Evolutionary conservation across 768 basidiomycete genomes (phyloP), one percentile per base, ranked within the genome.

Genomic region (Hericium coralloides): DNA sequence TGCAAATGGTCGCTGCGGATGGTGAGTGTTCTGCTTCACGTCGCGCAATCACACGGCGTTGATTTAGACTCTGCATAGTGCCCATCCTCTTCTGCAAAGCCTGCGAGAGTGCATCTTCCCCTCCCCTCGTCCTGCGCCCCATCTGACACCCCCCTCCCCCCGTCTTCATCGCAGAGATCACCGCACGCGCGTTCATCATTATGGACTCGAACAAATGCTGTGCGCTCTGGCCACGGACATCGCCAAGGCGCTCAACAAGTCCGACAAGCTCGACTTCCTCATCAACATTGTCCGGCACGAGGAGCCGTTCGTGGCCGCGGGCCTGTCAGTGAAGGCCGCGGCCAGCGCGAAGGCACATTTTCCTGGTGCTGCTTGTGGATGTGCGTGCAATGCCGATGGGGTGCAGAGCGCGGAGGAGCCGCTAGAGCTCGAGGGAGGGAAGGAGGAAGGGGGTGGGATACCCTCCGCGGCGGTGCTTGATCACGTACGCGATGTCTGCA

Each of bases 141-240:
- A n/a, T n/a, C n/a, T n/a, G n/a, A 9, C 31, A 26, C 26, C 37
- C 10, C 18, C 53, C 14, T 38, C 20, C n/a, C 48, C 12, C 65
- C 97, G 95, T 98, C 60, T 98, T 99, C 72, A 99, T 99, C 56
- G 81, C 93, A 49, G 95, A 99, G 73, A 90, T 99, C 60, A 98
- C 95, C 1, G 89, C 92, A 1, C 84, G 95, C 25, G 94, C 95
- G 2, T 98, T 92, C 79, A 88, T 95, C 59, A 84, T 98, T 54
- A 94, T 94, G 17, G 93, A 97, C 72, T 87, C 92, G 23, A 90
- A 94, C 73, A 98, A 97, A 70, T 87, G 95, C 25, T 87, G 94
- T n/a, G 97, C 95, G 2, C 78, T 98, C 18, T 94, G 92, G 10
- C 85, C 49, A 84, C 91, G 12, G 95, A 98, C 71, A 94, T 99